A percentile compares a stretch with the other conserved stretches of the same genome.
phyloP scores from a whole-genome alignment of 257 asterid genomes.

The Scutellaria baicalensis region DNA sequence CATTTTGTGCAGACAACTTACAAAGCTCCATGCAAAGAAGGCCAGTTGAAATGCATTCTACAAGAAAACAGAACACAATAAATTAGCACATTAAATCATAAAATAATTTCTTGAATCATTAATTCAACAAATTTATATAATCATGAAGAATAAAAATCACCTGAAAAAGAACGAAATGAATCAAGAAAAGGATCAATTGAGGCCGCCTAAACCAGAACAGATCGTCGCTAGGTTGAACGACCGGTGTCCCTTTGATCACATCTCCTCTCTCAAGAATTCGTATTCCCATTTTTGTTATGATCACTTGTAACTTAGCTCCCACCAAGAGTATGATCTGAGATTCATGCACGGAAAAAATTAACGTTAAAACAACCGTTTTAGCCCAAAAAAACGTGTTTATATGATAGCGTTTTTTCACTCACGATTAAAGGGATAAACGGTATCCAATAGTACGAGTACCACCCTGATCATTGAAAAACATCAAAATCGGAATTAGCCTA shows the following conservation, averaged over 20 bases:
- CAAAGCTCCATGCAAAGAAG: constrained; percentile 89
- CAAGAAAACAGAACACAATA: not conserved
- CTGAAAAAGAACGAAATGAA: constrained; percentile 74
- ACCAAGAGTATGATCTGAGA: constrained; percentile 60
- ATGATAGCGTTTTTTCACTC: constrained; percentile 14
- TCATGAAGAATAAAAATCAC: constrained; percentile 14
- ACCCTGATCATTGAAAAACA: constrained; percentile 43
- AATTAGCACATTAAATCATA: not conserved
- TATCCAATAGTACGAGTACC: constrained; percentile 79
- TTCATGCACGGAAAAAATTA: not conserved
- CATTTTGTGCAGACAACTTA: constrained; percentile 23
- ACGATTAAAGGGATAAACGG: constrained; percentile 81
- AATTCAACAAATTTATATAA: too few relatives aligned
- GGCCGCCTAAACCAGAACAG: constrained; percentile 86
- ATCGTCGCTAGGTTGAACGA: constrained; percentile 72
- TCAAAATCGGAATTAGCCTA: not conserved
- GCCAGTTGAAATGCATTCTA: constrained; percentile 97
- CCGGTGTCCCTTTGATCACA: constrained; percentile 67
- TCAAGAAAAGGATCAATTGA: constrained; percentile 53
- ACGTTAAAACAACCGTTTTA: not conserved
- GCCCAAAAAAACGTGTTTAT: not conserved
- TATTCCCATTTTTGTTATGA: constrained; percentile 86
- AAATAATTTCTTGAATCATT: not conserved
- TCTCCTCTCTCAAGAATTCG: constrained; percentile 79
- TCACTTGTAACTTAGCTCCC: constrained; percentile 82